Base-by-base conservation (phyloP, 208 protist species). In the Porcisia deanei region DNA sequence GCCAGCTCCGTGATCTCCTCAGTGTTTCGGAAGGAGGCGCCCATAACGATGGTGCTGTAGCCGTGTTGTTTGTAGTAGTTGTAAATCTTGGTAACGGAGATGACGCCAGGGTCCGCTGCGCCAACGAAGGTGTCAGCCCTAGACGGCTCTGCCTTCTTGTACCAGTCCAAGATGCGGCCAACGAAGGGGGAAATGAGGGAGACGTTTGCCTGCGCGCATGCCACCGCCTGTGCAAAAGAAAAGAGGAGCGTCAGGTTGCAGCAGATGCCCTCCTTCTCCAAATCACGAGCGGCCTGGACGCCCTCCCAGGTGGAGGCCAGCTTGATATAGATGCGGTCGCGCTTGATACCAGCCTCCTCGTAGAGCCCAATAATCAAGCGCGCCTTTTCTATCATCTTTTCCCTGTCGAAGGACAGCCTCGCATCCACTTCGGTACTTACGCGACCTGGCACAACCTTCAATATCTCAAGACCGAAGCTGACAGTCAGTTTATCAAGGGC, bases 201-300 rank as follows among this genome's bases (percentile, higher is more conserved):
- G 45, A 97, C 98, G 39, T 83, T 80, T 0, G 96, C 98, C 83
- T 99, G 95, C 16, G 98, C 98, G 82, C 95, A 98, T 57, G 92
- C 94, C 45, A 97, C 88, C n/a, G 93, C 97, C 92, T 99, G 98
- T 12, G 91, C 91, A 64, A 98, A 97, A 66, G 87, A 94, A 84
- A 99, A 99, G 70, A 99, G 87, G n/a, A 99, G 89, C 20, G 99
- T 99, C 64, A 99, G 84, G 85, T 99, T 99, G 89, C 96, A 99
- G 80, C 97, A 94, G 79, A 99, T 99, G 73, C 96, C 91, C 76
- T 99, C 97, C 61, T 85, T 74, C 85, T 99, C 99, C 43, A 99
- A 90, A 58, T 88, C 74, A 52, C 89, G 84, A 9, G 92, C 97
- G 30, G 98, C 98, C 81, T 98, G 80, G 74, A 98, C 97, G 65